These are phyloP conservation scores for Lasiosphaeria hispida DNA, from an alignment of 495 filamentous ascomycete species.

Conservation along the genomic window DNA sequence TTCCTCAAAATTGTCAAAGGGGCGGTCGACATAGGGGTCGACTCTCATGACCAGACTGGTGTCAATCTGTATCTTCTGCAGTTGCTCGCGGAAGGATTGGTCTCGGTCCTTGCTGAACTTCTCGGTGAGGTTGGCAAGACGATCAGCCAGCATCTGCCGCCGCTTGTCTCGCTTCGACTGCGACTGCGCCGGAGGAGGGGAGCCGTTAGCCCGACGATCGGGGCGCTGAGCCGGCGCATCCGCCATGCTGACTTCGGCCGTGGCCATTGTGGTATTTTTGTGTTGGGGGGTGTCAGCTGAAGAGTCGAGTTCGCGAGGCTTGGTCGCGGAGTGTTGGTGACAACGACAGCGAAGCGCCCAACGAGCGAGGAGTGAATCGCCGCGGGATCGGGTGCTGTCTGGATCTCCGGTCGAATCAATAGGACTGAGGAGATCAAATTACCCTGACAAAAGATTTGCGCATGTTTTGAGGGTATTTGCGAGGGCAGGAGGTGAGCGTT, in stretches of 20 bases:
- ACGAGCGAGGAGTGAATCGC: too few relatives aligned
- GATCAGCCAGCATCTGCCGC: slow-evolving; percentile 72
- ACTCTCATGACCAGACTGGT: slow-evolving; percentile 81
- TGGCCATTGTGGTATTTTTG: slow-evolving; percentile 30
- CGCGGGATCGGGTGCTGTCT: too few relatives aligned
- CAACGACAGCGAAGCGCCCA: slow-evolving; percentile 2
- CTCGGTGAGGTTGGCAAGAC: slow-evolving; percentile 66
- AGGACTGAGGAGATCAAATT: not conserved
- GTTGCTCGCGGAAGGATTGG: slow-evolving; percentile 79
- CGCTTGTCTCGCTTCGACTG: slow-evolving; percentile 87
- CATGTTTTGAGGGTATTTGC: not conserved
- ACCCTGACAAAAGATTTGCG: not conserved
- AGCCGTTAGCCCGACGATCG: slow-evolving; percentile 30
- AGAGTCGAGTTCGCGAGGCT: too few relatives aligned
- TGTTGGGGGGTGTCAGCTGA: not conserved
- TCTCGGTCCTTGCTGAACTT: slow-evolving; percentile 80
- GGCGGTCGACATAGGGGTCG: slow-evolving; percentile 69
- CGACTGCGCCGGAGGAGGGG: slow-evolving; percentile 45
- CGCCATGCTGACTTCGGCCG: slow-evolving; percentile 27
- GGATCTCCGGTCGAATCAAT: too few relatives aligned
- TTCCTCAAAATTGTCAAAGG: slow-evolving; percentile 69
- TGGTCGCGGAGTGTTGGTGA: not conserved
- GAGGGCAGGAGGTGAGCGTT: too few relatives aligned
- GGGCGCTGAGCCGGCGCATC: slow-evolving; percentile 22
- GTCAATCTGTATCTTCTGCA: slow-evolving; percentile 84